A percentile compares a stretch with the other conserved stretches of the same genome.
phyloP scores from a whole-genome alignment of 129 eudicot species.

The Escallonia herrerae region DNA sequence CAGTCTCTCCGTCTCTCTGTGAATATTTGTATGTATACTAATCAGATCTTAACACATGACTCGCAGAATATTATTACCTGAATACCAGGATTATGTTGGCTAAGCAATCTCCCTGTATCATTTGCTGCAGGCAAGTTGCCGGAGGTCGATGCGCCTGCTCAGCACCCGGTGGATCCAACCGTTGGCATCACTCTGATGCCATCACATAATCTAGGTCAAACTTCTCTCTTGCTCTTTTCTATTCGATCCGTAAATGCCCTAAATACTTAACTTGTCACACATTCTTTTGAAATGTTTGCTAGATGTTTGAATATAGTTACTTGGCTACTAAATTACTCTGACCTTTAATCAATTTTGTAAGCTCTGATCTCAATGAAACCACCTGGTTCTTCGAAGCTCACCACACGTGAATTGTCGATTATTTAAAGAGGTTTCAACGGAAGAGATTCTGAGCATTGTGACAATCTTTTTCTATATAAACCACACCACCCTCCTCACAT shows the following conservation, averaged over 20 bases:
- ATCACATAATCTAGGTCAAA: background rate
- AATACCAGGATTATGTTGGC: conserved; percentile 21
- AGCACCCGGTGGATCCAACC: no score
- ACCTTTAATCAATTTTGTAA: conserved; percentile 3
- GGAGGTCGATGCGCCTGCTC: background rate
- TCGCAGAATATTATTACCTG: conserved; percentile 7
- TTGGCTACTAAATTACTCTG: background rate
- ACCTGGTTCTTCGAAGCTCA: conserved; percentile 11
- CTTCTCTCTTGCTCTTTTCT: conserved; percentile 5
- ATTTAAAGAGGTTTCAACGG: no score
- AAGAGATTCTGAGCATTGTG: conserved; percentile 8
- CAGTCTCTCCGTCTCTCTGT: no score
- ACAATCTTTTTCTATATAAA: conserved; percentile 28
- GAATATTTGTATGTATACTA: background rate
- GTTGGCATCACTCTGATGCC: background rate
- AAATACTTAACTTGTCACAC: background rate
- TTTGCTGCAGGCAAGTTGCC: conserved; percentile 10
- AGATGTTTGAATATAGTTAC: background rate
- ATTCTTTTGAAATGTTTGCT: background rate
- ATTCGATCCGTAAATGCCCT: background rate
- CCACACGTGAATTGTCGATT: conserved; percentile 12
- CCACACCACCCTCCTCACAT: background rate
- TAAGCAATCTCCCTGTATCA: conserved; percentile 26
- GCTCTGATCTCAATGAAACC: conserved; percentile 11
- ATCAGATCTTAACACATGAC: background rate